These are phyloP conservation scores for Myriosclerotinia curreyana DNA, from an alignment of 2,329 filamentous ascomycete species.

Conservation along the genomic window DNA sequence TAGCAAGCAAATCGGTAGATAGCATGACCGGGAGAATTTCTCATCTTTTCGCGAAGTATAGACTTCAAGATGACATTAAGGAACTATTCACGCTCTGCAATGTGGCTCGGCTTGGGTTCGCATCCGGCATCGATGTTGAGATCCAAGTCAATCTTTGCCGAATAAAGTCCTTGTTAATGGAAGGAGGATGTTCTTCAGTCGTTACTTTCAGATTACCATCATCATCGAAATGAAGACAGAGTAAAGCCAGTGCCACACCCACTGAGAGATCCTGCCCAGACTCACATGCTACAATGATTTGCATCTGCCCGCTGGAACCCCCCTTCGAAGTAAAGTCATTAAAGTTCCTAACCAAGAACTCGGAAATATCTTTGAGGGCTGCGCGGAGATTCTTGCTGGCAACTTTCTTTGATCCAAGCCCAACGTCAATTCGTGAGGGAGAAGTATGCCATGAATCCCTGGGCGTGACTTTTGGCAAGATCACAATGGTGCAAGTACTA, in stretches of 20 bases:
- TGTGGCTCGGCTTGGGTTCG: conserved; percentile 80
- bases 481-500: conserved; percentile 39
- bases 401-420: conserved; percentile 68
- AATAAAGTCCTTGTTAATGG: conserved; percentile 71
- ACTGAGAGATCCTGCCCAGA: conserved; percentile 78
- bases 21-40: background rate
- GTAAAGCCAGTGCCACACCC: conserved; percentile 70
- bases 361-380: conserved; percentile 52
- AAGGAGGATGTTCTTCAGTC: conserved; percentile 12
- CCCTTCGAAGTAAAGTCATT: background rate
- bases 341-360: conserved; percentile 32
- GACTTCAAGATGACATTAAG: conserved; percentile 56
- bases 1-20: background rate
- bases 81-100: conserved; percentile 91
- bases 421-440: conserved; percentile 50
- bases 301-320: background rate
- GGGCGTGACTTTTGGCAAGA: conserved; percentile 46
- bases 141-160: conserved; percentile 77
- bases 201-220: conserved; percentile 47
- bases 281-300: conserved; percentile 64
- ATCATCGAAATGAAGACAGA: conserved; percentile 70
- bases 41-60: background rate
- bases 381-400: conserved; percentile 80
- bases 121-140: conserved; percentile 72
- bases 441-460: conserved; percentile 45